Base-by-base conservation (phyloP, 352 stramenopile genomes). In the Detonula confervacea region DNA sequence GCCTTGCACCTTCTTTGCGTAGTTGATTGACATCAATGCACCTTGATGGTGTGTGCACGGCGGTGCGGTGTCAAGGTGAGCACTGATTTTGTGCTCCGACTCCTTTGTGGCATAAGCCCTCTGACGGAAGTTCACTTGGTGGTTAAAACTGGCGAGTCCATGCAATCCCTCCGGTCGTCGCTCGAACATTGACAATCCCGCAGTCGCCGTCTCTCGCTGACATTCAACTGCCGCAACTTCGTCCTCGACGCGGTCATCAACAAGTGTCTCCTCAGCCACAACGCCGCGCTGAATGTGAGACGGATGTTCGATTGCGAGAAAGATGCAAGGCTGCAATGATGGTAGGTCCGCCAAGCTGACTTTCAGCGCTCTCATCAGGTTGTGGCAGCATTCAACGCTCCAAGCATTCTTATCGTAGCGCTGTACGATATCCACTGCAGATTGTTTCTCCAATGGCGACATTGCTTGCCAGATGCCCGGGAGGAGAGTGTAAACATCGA, bases 391-490 rank as follows among this genome's bases (percentile, higher is more conserved):
- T n/a, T 55, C 25, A 56, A 57, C 4, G 44, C 24, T 24, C 37
- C 59, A 68, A 30, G 25, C 59, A 68, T 68, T 68, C 2, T 59
- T 25, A 1, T 27, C 7, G 25, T 56, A 63, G 0, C 3, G n/a
- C 18, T 69, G 25, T 24, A 69, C 29, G 27, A 73, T 73, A 18
- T 20, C n/a, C 7, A 63, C 25, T 2, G 27, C 54, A 18, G 46
- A 22, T n/a, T 29, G 42, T 29, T 73, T 73, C 4, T 73, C 20
- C 14, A 24, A 46, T 16, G 63, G 46, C n/a, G 46, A 29, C 44
- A 73, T 63, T 5, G 33, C 63, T 14, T 73, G 63, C 46, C 63
- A 73, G 1, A 73, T 14, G 27, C 7, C 16, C 39, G 63, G 47
- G 2, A 73, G 27, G 18, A 63, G 37, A 18, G 46, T 39, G 46